Base-by-base conservation (phyloP, 106 monocot species). In the Dendrobium officinale region DNA sequence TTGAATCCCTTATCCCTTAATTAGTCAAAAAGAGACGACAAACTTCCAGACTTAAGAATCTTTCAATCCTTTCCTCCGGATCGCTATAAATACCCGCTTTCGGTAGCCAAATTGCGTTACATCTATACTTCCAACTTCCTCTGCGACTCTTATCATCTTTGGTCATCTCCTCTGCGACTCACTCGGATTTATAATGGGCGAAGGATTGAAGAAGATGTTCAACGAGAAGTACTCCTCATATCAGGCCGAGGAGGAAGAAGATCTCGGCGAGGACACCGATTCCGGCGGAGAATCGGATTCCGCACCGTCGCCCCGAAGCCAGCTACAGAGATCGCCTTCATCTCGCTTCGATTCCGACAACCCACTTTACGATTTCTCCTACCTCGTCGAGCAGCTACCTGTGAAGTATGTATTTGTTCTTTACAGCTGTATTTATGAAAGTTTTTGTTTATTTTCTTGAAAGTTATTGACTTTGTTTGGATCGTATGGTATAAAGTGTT, bases 341-440 rank as follows among this genome's bases (percentile, higher is more conserved):
- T 45, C 84, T 1, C 10, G 67, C 13, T 73, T 78, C 2, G 55
- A 81, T 15, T 77, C 75, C 19, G 58, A 75, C 17, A 88, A 84
- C 2, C 88, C 91, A 45, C 84, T 86, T 15, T 84, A 80, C n/a
- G 88, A 84, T 4, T 72, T 88, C 48, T 88, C 91, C 54, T 83
- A 84, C 64, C 82, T 86, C 67, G 59, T 84, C 75, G 75, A 55
- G 0, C 83, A 91, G 44, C 82, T 91, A 22, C 91, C 91, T 13
- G 44, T 85, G 73, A 91, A 84, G 91, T 91, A 66, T 44, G 79
- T 67, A 10, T 48, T 10, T 76, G 41, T 49, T 11, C 17, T 41
- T n/a, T 18, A 7, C 2, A 44, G 20, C 4, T 31, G 44, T 9
- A 0, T 48, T 6, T 31, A 5, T 6, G 17, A 4, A 17, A 4